Conservation (phyloP, 139 green algal species). For the Chlorella sp. region DNA sequence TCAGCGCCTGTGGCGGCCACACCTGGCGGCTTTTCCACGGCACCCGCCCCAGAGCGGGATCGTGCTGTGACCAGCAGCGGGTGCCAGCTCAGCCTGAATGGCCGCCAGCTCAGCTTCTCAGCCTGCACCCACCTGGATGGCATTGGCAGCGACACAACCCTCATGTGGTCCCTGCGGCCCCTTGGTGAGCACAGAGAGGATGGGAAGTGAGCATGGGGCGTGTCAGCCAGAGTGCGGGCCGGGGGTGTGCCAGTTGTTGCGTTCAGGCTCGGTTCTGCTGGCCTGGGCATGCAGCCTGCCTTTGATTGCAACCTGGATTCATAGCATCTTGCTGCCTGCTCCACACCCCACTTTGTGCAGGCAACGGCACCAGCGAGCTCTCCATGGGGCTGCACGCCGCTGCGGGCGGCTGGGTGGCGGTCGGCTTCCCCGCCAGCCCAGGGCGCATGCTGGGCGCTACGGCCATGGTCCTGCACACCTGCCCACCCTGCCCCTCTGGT, state of each 20-base stretch:
- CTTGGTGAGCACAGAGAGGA: not conserved
- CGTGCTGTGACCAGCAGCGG: not conserved
- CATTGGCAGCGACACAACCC: not conserved
- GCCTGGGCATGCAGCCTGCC: too few species aligned
- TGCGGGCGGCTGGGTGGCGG: constrained; percentile 36
- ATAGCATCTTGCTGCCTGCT: too few species aligned
- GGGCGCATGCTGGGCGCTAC: constrained; percentile 39
- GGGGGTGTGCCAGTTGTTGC: too few species aligned
- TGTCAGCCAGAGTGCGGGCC: too few species aligned
- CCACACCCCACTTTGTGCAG: not conserved
- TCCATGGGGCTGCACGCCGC: not conserved
- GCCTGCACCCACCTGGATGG: not conserved
- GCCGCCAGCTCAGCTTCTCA: not conserved
- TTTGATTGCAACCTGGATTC: too few species aligned
- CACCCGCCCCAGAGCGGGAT: not conserved
- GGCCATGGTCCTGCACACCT: constrained; percentile 39
- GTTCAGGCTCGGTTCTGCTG: too few species aligned
- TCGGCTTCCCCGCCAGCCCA: constrained; percentile 48
- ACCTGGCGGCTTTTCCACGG: too few species aligned
- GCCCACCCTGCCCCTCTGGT: constrained; percentile 13
- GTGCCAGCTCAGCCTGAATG: constrained; percentile 19
- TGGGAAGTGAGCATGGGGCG: too few species aligned
- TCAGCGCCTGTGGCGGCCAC: not conserved
- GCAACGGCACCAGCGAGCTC: not conserved
- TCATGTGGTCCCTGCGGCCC: constrained; percentile 24